Conservation (phyloP, 139 green algal species). For the Tetraselmis chui region DNA sequence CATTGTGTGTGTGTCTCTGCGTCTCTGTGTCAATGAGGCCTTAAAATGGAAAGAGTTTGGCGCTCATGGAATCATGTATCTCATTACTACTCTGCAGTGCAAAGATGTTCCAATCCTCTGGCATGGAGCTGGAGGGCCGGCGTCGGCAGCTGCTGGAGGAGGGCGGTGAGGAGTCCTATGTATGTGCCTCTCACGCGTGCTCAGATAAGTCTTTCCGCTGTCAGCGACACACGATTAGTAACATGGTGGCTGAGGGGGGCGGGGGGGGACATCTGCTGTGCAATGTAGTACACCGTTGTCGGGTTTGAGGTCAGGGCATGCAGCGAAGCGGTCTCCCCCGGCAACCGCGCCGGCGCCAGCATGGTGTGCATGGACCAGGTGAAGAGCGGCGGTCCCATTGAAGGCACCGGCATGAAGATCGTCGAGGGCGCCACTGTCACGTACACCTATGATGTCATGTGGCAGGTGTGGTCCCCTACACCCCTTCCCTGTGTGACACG, state of each 20-base stretch:
- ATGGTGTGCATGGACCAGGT: neutral
- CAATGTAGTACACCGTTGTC: conserved; percentile 66
- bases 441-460: conserved; percentile 92
- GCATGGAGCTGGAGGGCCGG: neutral
- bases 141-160: neutral
- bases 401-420: neutral
- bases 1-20: too few relatives aligned
- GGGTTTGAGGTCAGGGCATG: conserved; percentile 88
- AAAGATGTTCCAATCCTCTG: neutral
- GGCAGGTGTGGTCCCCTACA: conserved; percentile 61
- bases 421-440: neutral
- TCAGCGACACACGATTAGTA: too few relatives aligned
- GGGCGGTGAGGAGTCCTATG: neutral
- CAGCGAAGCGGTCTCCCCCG: conserved; percentile 31
- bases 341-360: neutral
- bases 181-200: too few relatives aligned
- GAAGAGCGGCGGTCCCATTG: neutral
- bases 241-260: too few relatives aligned
- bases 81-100: too few relatives aligned
- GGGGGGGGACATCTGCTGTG: too few relatives aligned
- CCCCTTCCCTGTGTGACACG: too few relatives aligned
- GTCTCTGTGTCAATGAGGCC: too few relatives aligned
- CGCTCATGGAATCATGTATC: too few relatives aligned
- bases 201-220: too few relatives aligned
- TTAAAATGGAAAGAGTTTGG: too few relatives aligned